These are phyloP conservation scores for Protomyces inouyei DNA, from an alignment of 1,139 yeast genomes.

Conservation along the genomic window DNA sequence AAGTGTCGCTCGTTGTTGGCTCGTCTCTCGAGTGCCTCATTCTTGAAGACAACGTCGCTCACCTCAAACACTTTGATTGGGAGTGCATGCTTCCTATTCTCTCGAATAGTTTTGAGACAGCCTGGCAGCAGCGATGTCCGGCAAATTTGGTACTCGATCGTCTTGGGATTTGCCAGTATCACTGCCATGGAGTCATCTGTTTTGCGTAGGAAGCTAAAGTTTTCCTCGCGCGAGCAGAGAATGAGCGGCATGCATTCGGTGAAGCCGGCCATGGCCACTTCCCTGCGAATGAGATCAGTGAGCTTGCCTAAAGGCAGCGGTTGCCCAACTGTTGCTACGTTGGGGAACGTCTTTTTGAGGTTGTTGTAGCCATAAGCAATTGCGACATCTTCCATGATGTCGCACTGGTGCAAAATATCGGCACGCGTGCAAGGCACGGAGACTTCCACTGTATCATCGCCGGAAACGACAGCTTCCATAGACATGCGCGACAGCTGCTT, in stretches of 20 bases:
- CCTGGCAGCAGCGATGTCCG: conserved; percentile 94
- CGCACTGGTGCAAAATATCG: conserved; percentile 95
- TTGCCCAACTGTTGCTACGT: conserved; percentile 73
- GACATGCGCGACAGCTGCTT: conserved; percentile 75
- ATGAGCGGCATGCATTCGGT: conserved; percentile 93
- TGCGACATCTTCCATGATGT: conserved; percentile 98
- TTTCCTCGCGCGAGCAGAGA: conserved; percentile 93
- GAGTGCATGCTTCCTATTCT: conserved; percentile 89
- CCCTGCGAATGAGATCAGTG: conserved; percentile 82
- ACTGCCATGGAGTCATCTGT: conserved; percentile 72
- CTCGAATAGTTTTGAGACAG: conserved; percentile 87
- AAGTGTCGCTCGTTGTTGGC: conserved; percentile 91
- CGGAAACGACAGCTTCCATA: conserved; percentile 56
- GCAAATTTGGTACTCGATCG: conserved; percentile 94
- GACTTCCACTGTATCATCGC: conserved; percentile 57
- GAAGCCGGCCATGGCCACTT: conserved; percentile 95
- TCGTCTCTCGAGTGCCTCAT: conserved; percentile 72
- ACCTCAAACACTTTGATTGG: conserved; percentile 94
- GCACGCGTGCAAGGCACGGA: conserved; percentile 88
- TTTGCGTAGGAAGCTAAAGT: conserved; percentile 75
- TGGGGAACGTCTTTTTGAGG: conserved; percentile 65
- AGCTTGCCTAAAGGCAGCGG: conserved; percentile 89
- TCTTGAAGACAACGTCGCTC: conserved; percentile 90
- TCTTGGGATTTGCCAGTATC: conserved; percentile 91
- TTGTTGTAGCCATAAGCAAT: conserved; percentile 94